These are phyloP conservation scores for Beauveria rudraprayagi DNA, from an alignment of 2,329 filamentous ascomycete species.

Conservation along the genomic window DNA sequence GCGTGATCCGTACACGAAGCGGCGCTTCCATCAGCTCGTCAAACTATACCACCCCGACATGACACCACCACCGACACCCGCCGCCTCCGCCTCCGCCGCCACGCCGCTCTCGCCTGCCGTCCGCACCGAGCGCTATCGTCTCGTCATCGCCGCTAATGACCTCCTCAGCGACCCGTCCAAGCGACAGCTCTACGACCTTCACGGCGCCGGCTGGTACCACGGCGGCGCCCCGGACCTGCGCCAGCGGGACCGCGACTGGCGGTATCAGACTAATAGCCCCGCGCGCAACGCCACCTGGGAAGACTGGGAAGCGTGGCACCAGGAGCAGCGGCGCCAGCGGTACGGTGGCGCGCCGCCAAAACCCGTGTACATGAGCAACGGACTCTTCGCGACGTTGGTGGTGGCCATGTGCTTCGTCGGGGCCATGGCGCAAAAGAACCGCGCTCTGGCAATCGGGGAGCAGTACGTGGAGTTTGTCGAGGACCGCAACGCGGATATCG, in stretches of 20 bases:
- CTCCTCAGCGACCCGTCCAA: slow-evolving; percentile 76
- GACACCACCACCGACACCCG: slow-evolving; percentile 18
- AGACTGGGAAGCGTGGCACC: slow-evolving; percentile 83
- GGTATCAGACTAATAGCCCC: slow-evolving; percentile 37
- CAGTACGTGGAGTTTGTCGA: slow-evolving; percentile 59
- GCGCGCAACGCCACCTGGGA: slow-evolving; percentile 89
- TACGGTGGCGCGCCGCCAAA: slow-evolving; percentile 40
- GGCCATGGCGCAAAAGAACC: slow-evolving; percentile 62
- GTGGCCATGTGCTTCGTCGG: slow-evolving; percentile 61
- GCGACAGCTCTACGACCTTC: slow-evolving; percentile 72
- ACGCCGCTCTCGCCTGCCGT: slow-evolving; percentile 42
- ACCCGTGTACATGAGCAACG: slow-evolving; percentile 66
- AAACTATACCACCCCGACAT: slow-evolving; percentile 94
- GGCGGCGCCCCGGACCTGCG: slow-evolving; percentile 42
- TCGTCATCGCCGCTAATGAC: slow-evolving; percentile 80
- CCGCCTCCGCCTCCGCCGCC: slow-evolving; percentile 19
- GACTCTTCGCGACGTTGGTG: slow-evolving; percentile 64
- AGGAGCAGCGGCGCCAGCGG: slow-evolving; percentile 37
- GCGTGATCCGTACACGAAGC: slow-evolving; percentile 68
- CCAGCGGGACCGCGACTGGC: slow-evolving; percentile 40
- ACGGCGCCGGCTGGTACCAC: slow-evolving; percentile 70
- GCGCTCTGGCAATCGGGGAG: slow-evolving; percentile 55
- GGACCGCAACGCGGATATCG: slow-evolving; percentile 57
- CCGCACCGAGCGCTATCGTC: slow-evolving; percentile 80
- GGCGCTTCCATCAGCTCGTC: slow-evolving; percentile 79